phyloP scores from a whole-genome alignment of 164 flowering plant species.

The Vitis cinerea region DNA sequence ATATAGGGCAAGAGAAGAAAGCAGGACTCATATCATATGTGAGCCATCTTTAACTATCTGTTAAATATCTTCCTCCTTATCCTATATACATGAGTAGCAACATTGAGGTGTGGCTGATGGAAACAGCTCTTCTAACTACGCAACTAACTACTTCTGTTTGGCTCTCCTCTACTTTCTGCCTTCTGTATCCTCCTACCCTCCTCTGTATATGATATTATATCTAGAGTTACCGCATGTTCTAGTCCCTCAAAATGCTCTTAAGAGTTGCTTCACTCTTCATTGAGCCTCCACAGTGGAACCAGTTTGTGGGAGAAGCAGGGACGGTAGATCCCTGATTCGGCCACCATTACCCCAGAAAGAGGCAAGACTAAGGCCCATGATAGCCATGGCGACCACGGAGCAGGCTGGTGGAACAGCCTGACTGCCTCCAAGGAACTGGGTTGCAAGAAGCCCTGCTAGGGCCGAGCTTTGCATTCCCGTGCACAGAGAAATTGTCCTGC shows the following conservation, averaged over 20 bases:
- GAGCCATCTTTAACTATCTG: too few relatives aligned
- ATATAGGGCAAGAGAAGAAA: too few relatives aligned
- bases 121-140: too few relatives aligned
- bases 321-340: conserved; percentile 61
- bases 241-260: neutral
- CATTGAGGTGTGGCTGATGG: too few relatives aligned
- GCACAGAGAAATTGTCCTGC: conserved; percentile 84
- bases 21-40: too few relatives aligned
- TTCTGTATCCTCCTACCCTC: too few relatives aligned
- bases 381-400: conserved; percentile 94
- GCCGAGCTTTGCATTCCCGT: conserved; percentile 99
- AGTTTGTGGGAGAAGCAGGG: conserved; percentile 32
- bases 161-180: too few relatives aligned
- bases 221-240: neutral
- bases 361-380: conserved; percentile 91
- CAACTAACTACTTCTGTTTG: too few relatives aligned
- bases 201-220: too few relatives aligned
- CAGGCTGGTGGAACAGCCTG: conserved; percentile 97
- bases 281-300: conserved; percentile 43
- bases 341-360: conserved; percentile 90
- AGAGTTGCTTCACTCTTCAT: conserved; percentile 2
- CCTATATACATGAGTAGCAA: too few relatives aligned
- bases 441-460: conserved; percentile 91
- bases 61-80: too few relatives aligned
- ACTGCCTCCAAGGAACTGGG: conserved; percentile 85